A percentile compares a stretch with the other conserved stretches of the same genome.
Evolutionary conservation across 805 yeast species (phyloP).

Genomic region (Suhomyces emberorum): DNA sequence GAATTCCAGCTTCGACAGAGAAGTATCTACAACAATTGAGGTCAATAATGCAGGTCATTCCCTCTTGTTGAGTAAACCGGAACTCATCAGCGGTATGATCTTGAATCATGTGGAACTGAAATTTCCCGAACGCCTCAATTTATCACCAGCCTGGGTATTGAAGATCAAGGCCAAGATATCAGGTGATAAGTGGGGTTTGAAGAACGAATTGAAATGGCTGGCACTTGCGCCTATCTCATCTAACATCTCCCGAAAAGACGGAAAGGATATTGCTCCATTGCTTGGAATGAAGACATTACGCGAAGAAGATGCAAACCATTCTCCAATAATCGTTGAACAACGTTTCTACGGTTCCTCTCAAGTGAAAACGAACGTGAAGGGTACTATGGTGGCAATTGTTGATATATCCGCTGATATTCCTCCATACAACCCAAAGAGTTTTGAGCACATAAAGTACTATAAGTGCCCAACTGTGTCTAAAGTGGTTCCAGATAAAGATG

Average conservation of each 20-base stretch:
- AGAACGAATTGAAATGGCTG: slow-evolving; percentile 73
- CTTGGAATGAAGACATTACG: slow-evolving; percentile 74
- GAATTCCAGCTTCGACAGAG: slow-evolving; percentile 18
- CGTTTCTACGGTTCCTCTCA: slow-evolving; percentile 38
- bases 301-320: slow-evolving; percentile 58
- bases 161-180: slow-evolving; percentile 57
- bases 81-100: slow-evolving; percentile 57
- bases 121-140: slow-evolving; percentile 46
- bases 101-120: slow-evolving; percentile 52
- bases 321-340: slow-evolving; percentile 53
- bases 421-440: slow-evolving; percentile 62
- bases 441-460: slow-evolving; percentile 53
- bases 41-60: slow-evolving; percentile 63
- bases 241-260: slow-evolving; percentile 32
- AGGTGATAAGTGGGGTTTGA: slow-evolving; percentile 77
- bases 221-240: slow-evolving; percentile 49
- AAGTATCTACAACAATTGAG: slow-evolving; percentile 31
- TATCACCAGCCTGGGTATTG: slow-evolving; percentile 71
- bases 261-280: slow-evolving; percentile 42
- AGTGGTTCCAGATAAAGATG: slow-evolving; percentile 63
- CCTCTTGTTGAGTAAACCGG: slow-evolving; percentile 59
- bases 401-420: slow-evolving; percentile 72
- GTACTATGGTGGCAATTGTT: slow-evolving; percentile 51
- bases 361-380: slow-evolving; percentile 18
- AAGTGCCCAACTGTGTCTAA: slow-evolving; percentile 78